Base-by-base conservation (phyloP, 306 rosid species). In the Morella rubra region DNA sequence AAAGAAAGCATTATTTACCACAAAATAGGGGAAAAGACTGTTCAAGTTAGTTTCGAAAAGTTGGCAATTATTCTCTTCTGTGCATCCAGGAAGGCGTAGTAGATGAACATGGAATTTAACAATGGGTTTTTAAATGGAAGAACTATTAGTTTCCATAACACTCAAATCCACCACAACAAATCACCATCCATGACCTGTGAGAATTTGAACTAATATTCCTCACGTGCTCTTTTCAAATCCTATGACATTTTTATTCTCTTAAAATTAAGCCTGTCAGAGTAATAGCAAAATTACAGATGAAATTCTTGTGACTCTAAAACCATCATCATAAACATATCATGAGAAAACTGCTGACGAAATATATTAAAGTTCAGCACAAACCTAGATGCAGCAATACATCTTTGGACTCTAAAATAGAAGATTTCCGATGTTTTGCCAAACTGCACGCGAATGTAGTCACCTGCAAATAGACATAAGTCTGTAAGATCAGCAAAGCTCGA, bases 391-490 rank as follows among this genome's bases (percentile, higher is more conserved):
- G 89, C 90, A 92, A 81, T 67, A 96, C 77, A 90, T 96, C 99
- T 86, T 92, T 96, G 85, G 96, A 87, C 86, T 96, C 99, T 73
- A 96, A 80, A 70, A 92, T 90, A 70, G 98, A 83, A 62, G 99
- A 92, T 77, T 96, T 96, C 76, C 99, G 88, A 81, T 96, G 99
- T 87, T 96, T 96, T 27, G 99, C 98, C 90, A 96, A 86, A 83
- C 79, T 75, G 87, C 99, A 92, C n/a, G 97, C 88, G 73, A 88
- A 90, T 73, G 99, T 71, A 49, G 97, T 92, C 68, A 85, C 82
- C 99, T 96, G 90, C 80, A 55, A 16, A 77, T 37, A 76, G 75
- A 79, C 37, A 75, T 50, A 50, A 61, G 53, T 66, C 59, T 20
- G 49, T 20, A 47, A 76, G 78, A 78, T 71, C 69, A 70, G 16